These are phyloP conservation scores for Bacidia rubella DNA, from an alignment of 495 filamentous ascomycete species.

Conservation along the genomic window DNA sequence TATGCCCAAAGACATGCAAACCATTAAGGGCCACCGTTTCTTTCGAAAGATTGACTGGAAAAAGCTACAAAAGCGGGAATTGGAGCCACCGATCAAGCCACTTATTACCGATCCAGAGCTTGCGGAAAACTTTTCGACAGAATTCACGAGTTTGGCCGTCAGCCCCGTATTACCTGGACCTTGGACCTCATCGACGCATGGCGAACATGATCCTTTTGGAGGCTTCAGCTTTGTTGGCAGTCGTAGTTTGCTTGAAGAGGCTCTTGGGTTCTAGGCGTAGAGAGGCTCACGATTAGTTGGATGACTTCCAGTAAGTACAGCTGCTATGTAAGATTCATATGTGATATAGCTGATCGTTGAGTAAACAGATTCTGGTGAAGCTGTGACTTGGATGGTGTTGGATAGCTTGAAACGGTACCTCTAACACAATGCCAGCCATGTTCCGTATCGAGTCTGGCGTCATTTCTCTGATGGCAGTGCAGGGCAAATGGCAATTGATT, in stretches of 20 bases:
- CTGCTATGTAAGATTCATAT: not conserved
- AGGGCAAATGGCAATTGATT: too few relatives aligned
- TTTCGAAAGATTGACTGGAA: constrained; percentile 94
- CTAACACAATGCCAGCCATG: too few relatives aligned
- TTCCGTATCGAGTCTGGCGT: too few relatives aligned
- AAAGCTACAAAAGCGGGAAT: constrained; percentile 58
- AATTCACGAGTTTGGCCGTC: constrained; percentile 75
- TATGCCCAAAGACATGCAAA: constrained; percentile 74
- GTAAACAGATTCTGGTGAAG: not conserved
- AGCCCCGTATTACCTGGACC: constrained; percentile 47
- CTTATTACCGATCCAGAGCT: constrained; percentile 87
- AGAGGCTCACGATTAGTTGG: not conserved
- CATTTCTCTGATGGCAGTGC: too few relatives aligned
- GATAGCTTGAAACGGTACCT: too few relatives aligned
- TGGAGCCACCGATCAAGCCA: constrained; percentile 77
- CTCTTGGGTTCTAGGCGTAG: constrained; percentile 11
- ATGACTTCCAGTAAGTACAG: not conserved
- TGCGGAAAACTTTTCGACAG: constrained; percentile 82
- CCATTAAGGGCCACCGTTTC: constrained; percentile 87
- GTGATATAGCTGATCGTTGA: not conserved
- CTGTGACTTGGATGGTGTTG: too few relatives aligned
- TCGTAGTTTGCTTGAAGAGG: constrained; percentile 64
- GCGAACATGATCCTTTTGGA: constrained; percentile 66
- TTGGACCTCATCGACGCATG: constrained; percentile 17
- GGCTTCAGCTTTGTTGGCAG: constrained; percentile 94